Evolutionary conservation across 352 stramenopile species (phyloP).

Genomic region (Phytophthora cactorum): DNA sequence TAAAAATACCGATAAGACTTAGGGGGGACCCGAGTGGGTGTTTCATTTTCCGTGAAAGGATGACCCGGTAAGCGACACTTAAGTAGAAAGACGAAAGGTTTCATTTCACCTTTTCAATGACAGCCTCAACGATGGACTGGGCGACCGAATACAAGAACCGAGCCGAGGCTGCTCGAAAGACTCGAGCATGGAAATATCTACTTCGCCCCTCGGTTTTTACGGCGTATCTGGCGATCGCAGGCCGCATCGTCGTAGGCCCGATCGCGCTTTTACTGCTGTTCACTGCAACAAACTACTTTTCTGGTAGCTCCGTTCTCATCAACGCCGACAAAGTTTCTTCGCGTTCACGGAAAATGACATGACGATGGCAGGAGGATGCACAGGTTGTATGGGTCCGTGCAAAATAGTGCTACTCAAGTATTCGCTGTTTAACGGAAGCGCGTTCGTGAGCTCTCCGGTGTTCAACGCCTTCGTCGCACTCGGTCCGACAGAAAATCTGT

Average conservation of each 20-base stretch:
- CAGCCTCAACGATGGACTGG: no score
- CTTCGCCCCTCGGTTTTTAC: no score
- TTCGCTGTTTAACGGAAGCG: conserved; percentile 4
- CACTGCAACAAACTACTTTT: conserved; percentile 2
- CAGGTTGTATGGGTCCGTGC: neutral
- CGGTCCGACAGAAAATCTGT: conserved; percentile 6
- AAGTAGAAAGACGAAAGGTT: no score
- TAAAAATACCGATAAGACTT: no score
- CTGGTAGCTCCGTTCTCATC: neutral
- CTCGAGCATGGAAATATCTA: no score
- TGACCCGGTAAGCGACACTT: no score
- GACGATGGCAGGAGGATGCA: conserved; percentile 13
- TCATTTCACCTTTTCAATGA: no score
- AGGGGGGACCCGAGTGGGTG: no score
- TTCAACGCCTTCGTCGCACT: neutral
- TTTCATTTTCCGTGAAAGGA: no score
- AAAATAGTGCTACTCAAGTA: neutral
- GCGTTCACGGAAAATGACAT: conserved; percentile 18
- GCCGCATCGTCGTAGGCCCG: conserved; percentile 16
- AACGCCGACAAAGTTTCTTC: conserved; percentile 20
- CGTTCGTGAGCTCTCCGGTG: conserved; percentile 8
- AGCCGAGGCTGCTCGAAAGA: no score
- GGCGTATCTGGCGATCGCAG: neutral
- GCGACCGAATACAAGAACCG: no score
- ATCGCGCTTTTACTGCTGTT: conserved; percentile 10